A percentile compares a stretch with the other conserved stretches of the same genome.
Conservation (phyloP, 495 filamentous ascomycete species). For the Xylaria intraflava region DNA sequence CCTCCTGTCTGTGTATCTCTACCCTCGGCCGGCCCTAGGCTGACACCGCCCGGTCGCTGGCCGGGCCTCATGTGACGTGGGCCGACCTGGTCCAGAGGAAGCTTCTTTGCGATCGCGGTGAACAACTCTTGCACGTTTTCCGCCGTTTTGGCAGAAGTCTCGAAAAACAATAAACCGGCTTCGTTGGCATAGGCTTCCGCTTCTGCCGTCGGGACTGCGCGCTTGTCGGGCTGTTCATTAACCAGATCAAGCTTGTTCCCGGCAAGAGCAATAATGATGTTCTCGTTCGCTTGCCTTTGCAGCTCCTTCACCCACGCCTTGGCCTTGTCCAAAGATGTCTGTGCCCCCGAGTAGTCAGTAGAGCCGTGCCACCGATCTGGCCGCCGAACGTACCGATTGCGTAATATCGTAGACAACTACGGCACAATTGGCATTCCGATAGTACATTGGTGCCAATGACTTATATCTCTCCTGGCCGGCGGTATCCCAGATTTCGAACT, state of each 20-base stretch:
- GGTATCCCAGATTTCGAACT: slow-evolving; percentile 99
- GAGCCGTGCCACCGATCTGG: slow-evolving; percentile 4
- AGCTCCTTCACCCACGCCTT: slow-evolving; percentile 99
- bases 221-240: slow-evolving; percentile 82
- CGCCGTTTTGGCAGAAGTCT: slow-evolving; percentile 93
- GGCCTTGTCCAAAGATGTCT: slow-evolving; percentile 96
- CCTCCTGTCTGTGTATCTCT: slow-evolving; percentile 66
- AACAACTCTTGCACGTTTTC: slow-evolving; percentile 95
- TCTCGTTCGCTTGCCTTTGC: slow-evolving; percentile 97
- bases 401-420: slow-evolving; percentile 99
- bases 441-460: slow-evolving; percentile 98
- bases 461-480: slow-evolving; percentile 98
- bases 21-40: slow-evolving; percentile 67
- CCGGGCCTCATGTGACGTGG: slow-evolving; percentile 72
- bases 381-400: slow-evolving; percentile 67
- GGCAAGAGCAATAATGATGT: slow-evolving; percentile 96
- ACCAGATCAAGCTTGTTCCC: slow-evolving; percentile 97
- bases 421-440: slow-evolving; percentile 96
- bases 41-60: slow-evolving; percentile 67
- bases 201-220: slow-evolving; percentile 79
- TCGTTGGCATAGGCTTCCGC: slow-evolving; percentile 93
- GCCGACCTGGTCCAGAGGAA: slow-evolving; percentile 90
- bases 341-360: slow-evolving; percentile 6
- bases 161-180: slow-evolving; percentile 90
- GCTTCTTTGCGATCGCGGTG: slow-evolving; percentile 95